These are phyloP conservation scores for Acer yangbiense DNA, from an alignment of 345 rosid species.

Conservation along the genomic window DNA sequence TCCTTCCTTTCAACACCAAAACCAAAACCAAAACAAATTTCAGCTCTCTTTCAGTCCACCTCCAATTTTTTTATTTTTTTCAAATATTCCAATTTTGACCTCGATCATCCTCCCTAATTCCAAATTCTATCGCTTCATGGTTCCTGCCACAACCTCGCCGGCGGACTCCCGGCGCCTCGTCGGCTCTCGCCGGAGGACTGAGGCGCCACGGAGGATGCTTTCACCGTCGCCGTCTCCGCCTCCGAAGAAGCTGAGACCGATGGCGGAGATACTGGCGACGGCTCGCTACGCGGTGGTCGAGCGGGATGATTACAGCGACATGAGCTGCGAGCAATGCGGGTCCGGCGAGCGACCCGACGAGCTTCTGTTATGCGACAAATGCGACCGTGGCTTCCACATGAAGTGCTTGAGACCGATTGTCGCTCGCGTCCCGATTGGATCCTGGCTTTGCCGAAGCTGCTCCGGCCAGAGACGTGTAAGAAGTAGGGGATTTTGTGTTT, in stretches of 20 bases:
- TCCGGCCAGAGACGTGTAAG: constrained; percentile 72
- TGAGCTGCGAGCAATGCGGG: constrained; percentile 71
- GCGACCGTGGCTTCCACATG: constrained; percentile 90
- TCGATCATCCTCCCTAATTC: constrained; percentile 10
- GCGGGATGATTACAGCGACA: constrained; percentile 46
- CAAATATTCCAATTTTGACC: constrained; percentile 17
- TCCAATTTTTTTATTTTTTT: background rate
- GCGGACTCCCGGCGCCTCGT: constrained; percentile 41
- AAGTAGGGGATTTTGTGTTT: constrained; percentile 55
- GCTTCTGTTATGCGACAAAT: constrained; percentile 82
- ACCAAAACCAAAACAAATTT: background rate
- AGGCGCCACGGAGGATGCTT: constrained; percentile 43
- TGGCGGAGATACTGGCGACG: constrained; percentile 57
- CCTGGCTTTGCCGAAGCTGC: constrained; percentile 78
- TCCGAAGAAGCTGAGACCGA: constrained; percentile 51
- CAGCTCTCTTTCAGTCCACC: constrained; percentile 9
- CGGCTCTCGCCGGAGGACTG: constrained; percentile 48
- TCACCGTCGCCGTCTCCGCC: constrained; percentile 41
- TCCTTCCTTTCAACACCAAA: background rate
- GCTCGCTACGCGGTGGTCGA: constrained; percentile 47
- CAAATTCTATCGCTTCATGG: constrained; percentile 18
- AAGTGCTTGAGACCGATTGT: constrained; percentile 84
- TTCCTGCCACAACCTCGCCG: constrained; percentile 40
- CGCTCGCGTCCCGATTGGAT: constrained; percentile 73
- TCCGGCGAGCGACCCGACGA: constrained; percentile 69